Conservation (phyloP, 139 green algal species). For the Chlorella sp. region DNA sequence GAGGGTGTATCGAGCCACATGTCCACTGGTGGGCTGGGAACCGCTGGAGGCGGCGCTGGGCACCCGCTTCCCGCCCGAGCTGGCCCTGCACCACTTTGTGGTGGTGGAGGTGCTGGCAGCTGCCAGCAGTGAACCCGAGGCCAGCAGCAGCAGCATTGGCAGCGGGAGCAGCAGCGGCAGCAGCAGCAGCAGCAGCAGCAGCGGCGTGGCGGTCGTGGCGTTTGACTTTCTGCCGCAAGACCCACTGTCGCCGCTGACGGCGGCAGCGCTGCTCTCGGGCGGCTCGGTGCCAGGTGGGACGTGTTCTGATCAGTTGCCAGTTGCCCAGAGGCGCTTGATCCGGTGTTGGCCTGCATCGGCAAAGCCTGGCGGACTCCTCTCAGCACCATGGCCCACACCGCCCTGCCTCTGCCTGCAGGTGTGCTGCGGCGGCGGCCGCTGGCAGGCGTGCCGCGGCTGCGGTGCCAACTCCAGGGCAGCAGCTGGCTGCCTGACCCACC, state of each 20-base stretch:
- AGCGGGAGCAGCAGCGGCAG: background rate
- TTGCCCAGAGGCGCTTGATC: too few species aligned
- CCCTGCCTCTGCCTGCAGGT: background rate
- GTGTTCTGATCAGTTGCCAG: too few species aligned
- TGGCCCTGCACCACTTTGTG: slow-evolving; percentile 16
- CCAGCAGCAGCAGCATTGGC: background rate
- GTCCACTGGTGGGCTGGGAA: slow-evolving; percentile 17
- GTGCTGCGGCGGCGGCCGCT: slow-evolving; percentile 1
- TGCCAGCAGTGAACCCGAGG: background rate
- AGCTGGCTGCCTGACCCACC: slow-evolving; percentile 4
- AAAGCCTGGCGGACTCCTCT: background rate
- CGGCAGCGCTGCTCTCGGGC: slow-evolving; percentile 16
- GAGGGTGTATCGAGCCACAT: background rate
- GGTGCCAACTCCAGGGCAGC: background rate
- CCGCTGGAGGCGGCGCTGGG: background rate
- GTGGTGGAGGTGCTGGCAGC: background rate
- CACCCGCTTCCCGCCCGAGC: background rate
- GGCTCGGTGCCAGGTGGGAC: slow-evolving; percentile 21
- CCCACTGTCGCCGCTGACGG: slow-evolving; percentile 11
- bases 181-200: background rate
- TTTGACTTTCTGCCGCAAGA: slow-evolving; percentile 45
- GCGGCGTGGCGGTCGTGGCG: background rate
- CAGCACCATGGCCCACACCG: background rate
- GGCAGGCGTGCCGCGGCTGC: background rate
- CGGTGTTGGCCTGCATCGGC: background rate